Percentiles rank a stretch among this genome's conserved stretches.
Evolutionary conservation across 148 eudicot genomes (phyloP).

Genomic region (Silene conica): DNA sequence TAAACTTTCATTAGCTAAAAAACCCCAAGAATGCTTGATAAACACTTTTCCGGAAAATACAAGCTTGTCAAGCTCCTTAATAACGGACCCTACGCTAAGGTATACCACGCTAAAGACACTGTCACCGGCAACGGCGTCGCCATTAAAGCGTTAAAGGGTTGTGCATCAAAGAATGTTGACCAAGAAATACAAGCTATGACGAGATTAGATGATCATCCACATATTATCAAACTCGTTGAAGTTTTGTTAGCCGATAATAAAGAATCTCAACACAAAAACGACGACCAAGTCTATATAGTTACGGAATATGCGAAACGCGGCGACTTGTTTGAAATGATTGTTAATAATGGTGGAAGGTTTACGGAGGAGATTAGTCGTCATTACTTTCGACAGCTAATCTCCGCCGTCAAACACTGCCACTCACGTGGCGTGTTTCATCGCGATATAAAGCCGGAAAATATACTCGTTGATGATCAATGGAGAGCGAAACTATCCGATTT

Average conservation of each 20-base stretch:
- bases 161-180: constrained; percentile 34
- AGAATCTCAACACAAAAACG: background rate
- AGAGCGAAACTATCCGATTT: constrained; percentile 60
- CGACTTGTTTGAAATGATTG: constrained; percentile 51
- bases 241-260: constrained; percentile 39
- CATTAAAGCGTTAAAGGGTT: constrained; percentile 29
- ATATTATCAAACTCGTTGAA: constrained; percentile 57
- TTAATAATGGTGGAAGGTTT: constrained; percentile 40
- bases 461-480: constrained; percentile 67
- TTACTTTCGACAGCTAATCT: constrained; percentile 67
- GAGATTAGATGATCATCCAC: constrained; percentile 42
- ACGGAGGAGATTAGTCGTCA: constrained; percentile 55
- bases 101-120: constrained; percentile 53
- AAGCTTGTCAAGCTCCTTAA: constrained; percentile 56
- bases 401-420: constrained; percentile 70
- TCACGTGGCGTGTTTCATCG: constrained; percentile 67
- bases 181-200: constrained; percentile 60
- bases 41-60: constrained; percentile 44
- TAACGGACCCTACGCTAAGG: constrained; percentile 58
- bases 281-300: constrained; percentile 45
- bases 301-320: constrained; percentile 75
- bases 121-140: constrained; percentile 59
- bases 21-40: constrained; percentile 15
- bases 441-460: constrained; percentile 74
- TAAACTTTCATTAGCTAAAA: background rate